Evolutionary conservation across 768 basidiomycete species (phyloP).

Genomic region (Boletus pseudo-olivaceus): DNA sequence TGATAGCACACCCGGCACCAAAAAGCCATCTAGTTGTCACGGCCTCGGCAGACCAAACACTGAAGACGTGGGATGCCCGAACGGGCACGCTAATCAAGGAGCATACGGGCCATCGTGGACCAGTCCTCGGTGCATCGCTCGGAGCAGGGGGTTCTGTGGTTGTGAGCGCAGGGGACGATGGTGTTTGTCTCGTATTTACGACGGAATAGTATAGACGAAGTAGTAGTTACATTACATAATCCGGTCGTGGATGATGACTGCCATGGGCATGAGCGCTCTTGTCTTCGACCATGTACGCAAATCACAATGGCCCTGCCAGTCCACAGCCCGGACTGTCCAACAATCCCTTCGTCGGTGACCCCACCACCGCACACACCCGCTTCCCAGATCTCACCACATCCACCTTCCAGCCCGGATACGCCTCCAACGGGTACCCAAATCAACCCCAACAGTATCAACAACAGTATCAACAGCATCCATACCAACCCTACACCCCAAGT

Average conservation of each 20-base stretch:
- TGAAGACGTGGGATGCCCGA: conserved; percentile 92
- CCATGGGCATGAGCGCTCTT: background rate
- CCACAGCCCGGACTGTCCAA: conserved; percentile 39
- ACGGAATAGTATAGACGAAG: conserved; percentile 41
- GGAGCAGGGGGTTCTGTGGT: conserved; percentile 69
- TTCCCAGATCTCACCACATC: conserved; percentile 59
- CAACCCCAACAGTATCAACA: conserved; percentile 35
- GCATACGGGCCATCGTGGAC: conserved; percentile 78
- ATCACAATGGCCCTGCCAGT: conserved; percentile 34
- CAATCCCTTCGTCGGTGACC: conserved; percentile 66
- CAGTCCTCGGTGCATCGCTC: conserved; percentile 72
- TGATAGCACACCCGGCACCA: conserved; percentile 72
- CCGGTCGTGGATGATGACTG: background rate
- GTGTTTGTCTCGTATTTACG: conserved; percentile 77
- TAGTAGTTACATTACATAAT: conserved; percentile 20
- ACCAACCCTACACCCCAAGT: conserved; percentile 10
- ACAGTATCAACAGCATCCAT: conserved; percentile 34
- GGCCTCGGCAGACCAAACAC: conserved; percentile 79
- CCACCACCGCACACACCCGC: conserved; percentile 46
- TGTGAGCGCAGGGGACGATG: conserved; percentile 90
- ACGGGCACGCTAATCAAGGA: conserved; percentile 74
- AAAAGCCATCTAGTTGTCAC: conserved; percentile 78
- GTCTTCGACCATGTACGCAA: conserved; percentile 37
- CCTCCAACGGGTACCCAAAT: conserved; percentile 22
- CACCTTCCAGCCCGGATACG: conserved; percentile 14